Evolutionary conservation across 78 protist genomes (phyloP).

Genomic region (Isochrysis galbana): DNA sequence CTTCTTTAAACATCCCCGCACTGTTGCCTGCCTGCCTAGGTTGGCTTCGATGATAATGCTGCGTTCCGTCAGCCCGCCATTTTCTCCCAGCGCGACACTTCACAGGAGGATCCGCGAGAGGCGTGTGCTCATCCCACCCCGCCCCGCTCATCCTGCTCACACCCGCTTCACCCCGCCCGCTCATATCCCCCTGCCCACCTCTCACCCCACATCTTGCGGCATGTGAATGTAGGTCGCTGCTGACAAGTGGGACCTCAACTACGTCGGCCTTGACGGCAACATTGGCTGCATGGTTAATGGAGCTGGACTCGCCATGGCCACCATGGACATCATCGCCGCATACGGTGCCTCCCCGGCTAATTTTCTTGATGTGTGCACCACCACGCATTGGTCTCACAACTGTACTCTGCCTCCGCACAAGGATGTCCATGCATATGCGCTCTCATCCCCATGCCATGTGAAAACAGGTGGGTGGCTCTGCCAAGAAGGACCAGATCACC

Average conservation of each 20-base stretch:
- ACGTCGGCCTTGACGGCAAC: slow-evolving; percentile 94
- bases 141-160: too few relatives aligned
- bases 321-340: slow-evolving; percentile 94
- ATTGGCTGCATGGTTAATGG: slow-evolving; percentile 99
- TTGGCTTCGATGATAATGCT: slow-evolving; percentile 97
- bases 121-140: too few relatives aligned
- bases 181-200: too few relatives aligned
- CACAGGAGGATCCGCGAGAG: too few relatives aligned
- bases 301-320: slow-evolving; percentile 99
- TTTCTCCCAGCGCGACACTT: slow-evolving; percentile 66
- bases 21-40: too few relatives aligned
- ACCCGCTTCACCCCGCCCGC: too few relatives aligned
- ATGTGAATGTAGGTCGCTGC: slow-evolving; percentile 97
- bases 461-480: slow-evolving; percentile 34
- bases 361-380: slow-evolving; percentile 97
- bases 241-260: slow-evolving; percentile 87
- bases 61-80: slow-evolving; percentile 89
- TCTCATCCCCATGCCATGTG: neutral
- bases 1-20: too few relatives aligned
- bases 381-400: too few relatives aligned
- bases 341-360: slow-evolving; percentile 97
- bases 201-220: too few relatives aligned
- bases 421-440: neutral
- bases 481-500: slow-evolving; percentile 77
- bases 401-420: neutral